These are phyloP conservation scores for Populus tremula DNA, from an alignment of 345 rosid species.

Conservation along the genomic window DNA sequence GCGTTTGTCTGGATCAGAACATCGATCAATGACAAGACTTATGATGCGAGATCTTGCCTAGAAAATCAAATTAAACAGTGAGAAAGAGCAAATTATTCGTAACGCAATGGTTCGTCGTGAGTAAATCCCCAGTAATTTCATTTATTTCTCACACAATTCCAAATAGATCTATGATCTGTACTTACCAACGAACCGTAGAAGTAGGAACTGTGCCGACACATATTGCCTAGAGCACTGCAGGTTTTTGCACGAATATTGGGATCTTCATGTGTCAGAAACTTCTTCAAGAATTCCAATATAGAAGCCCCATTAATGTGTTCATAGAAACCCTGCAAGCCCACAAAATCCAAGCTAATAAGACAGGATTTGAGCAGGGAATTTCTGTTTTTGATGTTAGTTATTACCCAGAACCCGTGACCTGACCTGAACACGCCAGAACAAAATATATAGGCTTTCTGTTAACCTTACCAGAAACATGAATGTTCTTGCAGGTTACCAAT, in stretches of 20 bases:
- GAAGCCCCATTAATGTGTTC: slow-evolving; percentile 76
- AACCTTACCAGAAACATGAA: neutral
- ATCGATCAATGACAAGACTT: slow-evolving; percentile 77
- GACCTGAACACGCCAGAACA: neutral
- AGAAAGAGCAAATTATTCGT: slow-evolving; percentile 7
- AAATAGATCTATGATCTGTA: neutral
- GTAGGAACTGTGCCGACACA: slow-evolving; percentile 90
- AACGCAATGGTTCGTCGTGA: too few relatives aligned
- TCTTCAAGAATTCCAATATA: slow-evolving; percentile 59
- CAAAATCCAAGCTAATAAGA: slow-evolving; percentile 17
- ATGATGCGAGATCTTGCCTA: slow-evolving; percentile 72
- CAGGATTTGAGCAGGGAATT: slow-evolving; percentile 2
- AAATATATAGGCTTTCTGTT: neutral
- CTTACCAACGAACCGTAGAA: slow-evolving; percentile 77
- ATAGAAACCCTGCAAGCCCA: slow-evolving; percentile 71
- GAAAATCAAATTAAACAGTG: slow-evolving; percentile 18
- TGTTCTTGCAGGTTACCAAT: neutral
- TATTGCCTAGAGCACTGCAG: slow-evolving; percentile 93
- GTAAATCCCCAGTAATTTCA: neutral
- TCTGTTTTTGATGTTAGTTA: neutral
- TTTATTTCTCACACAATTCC: neutral
- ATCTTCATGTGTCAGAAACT: slow-evolving; percentile 69
- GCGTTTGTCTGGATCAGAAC: slow-evolving; percentile 90
- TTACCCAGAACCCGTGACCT: neutral
- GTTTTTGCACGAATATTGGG: slow-evolving; percentile 89